Percentiles rank a stretch among this genome's conserved stretches.
Conservation (phyloP, 2,329 filamentous ascomycete species). For the Lachnellula cervina region DNA sequence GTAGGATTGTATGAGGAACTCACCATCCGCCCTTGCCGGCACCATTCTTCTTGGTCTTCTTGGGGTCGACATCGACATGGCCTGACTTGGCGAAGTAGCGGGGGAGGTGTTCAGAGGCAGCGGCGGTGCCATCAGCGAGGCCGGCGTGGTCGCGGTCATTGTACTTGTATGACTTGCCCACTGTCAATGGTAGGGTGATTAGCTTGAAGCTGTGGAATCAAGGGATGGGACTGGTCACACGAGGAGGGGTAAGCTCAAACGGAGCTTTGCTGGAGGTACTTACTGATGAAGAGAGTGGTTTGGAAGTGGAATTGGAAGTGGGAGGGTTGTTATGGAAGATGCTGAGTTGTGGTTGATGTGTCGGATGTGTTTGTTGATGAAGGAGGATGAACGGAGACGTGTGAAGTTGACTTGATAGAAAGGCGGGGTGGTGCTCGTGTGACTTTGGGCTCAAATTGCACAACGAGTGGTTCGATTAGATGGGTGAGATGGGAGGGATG, state of each 20-base stretch:
- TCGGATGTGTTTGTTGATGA: constrained; percentile 11
- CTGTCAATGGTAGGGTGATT: constrained; percentile 41
- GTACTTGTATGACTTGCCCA: constrained; percentile 97
- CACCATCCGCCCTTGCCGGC: constrained; percentile 93
- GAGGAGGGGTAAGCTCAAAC: constrained; percentile 16
- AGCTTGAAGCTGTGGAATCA: constrained; percentile 10
- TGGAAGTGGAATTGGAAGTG: constrained; percentile 6
- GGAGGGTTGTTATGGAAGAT: constrained; percentile 5
- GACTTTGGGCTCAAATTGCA: too few relatives aligned
- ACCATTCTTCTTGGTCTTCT: constrained; percentile 96
- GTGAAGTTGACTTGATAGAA: constrained; percentile 2
- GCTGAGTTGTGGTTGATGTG: neutral
- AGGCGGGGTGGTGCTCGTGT: neutral
- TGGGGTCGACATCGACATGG: constrained; percentile 74
- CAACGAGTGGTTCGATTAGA: too few relatives aligned
- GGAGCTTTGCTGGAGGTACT: constrained; percentile 12
- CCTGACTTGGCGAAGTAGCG: constrained; percentile 92
- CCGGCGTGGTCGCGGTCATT: constrained; percentile 85
- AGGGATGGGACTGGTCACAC: constrained; percentile 4
- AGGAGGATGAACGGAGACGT: constrained; percentile 7
- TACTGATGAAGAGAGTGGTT: constrained; percentile 23
- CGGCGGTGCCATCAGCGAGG: constrained; percentile 66
- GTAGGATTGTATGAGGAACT: constrained; percentile 31
- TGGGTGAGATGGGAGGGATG: too few relatives aligned
- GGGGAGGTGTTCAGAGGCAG: constrained; percentile 66